These are phyloP conservation scores for Citrus maxima DNA, from an alignment of 345 rosid species.

Conservation along the genomic window DNA sequence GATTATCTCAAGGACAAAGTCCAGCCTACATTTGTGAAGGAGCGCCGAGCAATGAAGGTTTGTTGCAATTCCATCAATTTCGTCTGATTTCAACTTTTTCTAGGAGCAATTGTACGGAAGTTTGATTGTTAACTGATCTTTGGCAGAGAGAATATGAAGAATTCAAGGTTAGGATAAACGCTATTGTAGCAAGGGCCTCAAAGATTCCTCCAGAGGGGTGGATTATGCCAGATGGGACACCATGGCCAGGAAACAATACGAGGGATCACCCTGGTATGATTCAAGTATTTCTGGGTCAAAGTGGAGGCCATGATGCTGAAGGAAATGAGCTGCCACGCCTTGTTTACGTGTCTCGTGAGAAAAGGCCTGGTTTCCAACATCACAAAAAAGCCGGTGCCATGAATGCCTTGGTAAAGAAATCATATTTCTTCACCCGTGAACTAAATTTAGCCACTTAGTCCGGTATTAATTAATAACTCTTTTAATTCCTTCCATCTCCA, in stretches of 20 bases:
- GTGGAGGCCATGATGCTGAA: constrained; percentile 80
- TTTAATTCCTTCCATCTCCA: constrained; percentile 25
- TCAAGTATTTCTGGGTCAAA: constrained; percentile 85
- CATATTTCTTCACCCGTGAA: background rate
- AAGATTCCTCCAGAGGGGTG: constrained; percentile 88
- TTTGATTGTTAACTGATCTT: constrained; percentile 6
- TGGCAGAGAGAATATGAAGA: constrained; percentile 94
- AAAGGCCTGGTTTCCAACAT: constrained; percentile 78
- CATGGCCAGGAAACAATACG: constrained; percentile 99
- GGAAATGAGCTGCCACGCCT: constrained; percentile 84
- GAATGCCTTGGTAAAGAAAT: constrained; percentile 75
- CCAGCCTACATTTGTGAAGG: constrained; percentile 92
- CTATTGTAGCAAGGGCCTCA: constrained; percentile 79
- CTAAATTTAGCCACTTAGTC: background rate
- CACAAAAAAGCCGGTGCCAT: constrained; percentile 99
- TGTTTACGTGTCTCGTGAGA: constrained; percentile 88
- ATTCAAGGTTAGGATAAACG: constrained; percentile 87
- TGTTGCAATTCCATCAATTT: background rate
- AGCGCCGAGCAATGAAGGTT: constrained; percentile 97
- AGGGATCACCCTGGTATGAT: constrained; percentile 99
- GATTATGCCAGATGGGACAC: constrained; percentile 98
- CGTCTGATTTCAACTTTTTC: background rate
- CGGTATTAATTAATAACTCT: background rate
- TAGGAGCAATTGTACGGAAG: background rate
- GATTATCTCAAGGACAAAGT: constrained; percentile 98